phyloP scores from a whole-genome alignment of 768 basidiomycete genomes.

The Tylopilus sp. region DNA sequence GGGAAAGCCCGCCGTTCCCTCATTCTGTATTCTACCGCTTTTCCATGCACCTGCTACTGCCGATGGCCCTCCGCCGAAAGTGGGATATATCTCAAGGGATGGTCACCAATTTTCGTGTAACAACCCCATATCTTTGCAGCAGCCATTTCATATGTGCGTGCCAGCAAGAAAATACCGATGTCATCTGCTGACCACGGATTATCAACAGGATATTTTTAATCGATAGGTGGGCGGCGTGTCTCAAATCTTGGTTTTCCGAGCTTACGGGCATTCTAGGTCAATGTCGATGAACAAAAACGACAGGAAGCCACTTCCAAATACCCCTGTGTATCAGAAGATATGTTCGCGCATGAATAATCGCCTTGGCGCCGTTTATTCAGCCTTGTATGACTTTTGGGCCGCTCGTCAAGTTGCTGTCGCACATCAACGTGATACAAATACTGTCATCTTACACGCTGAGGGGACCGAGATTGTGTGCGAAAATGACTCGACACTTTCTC shows the following conservation, averaged over 20 bases:
- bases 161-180: not conserved
- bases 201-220: conserved; percentile 19
- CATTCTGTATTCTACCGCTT: conserved; percentile 52
- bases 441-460: conserved; percentile 45
- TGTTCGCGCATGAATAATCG: conserved; percentile 39
- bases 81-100: conserved; percentile 51
- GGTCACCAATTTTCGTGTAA: conserved; percentile 53
- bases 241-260: not conserved
- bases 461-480: conserved; percentile 23
- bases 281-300: conserved; percentile 45
- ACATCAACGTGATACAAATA: conserved; percentile 49
- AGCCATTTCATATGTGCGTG: conserved; percentile 58
- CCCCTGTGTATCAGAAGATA: conserved; percentile 35
- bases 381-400: conserved; percentile 51
- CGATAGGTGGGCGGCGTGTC: conserved; percentile 9
- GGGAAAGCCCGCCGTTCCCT: conserved; percentile 41
- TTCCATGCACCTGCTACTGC: conserved; percentile 42
- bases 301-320: conserved; percentile 36
- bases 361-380: conserved; percentile 55
- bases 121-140: conserved; percentile 47
- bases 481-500: conserved; percentile 43
- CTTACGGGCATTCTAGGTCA: conserved; percentile 35
- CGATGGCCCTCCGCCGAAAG: conserved; percentile 18
- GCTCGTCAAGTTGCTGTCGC: conserved; percentile 39
- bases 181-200: not conserved